Base-by-base conservation (phyloP, 1,284 basidiomycete species). In the Kwoniella shivajii region DNA sequence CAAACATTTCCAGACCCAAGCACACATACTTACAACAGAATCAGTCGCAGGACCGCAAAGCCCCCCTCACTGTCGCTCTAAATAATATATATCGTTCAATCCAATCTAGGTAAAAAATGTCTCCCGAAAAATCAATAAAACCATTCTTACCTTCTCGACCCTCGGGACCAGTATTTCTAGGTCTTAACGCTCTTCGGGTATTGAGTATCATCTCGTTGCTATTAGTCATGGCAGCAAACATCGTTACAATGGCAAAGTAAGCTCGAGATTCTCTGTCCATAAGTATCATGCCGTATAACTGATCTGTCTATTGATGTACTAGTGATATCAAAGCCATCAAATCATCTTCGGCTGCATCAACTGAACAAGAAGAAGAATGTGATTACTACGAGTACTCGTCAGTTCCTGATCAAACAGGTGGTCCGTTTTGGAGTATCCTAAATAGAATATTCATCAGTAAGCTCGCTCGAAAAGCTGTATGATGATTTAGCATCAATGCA, bases 401-500 rank as follows among this genome's bases (percentile, higher is more conserved):
- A 1, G 88, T 93, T 4, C 90, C 90, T 0, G 88, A 90, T 69
- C 89, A 94, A 76, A 81, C 89, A 44, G 90, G 88, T 2, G 90
- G 91, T 16, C 84, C 84, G 1, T 92, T 92, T 76, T 93, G 90
- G 88, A 87, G 89, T 1, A 85, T 92, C 47, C 80, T 92, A 51
- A 88, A 89, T 71, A 82, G 89, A 20, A 77, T 93, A 36, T 83
- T 93, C 68, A 89, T 92, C 79, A 82, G 76, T 76, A 49, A 47
- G 71, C 63, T 33, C n/a, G 18, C 37, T 24, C 31, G 24, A 16
- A 24, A 11, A 36, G 34, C 44, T 10, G 29, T 30, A 16, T n/a
- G 13, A n/a, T 20, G 18, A 24, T 14, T 10, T 48, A 9, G 22
- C 33, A 20, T 22, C 6, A n/a, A 36, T 36, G 34, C 26, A 16